phyloP scores from a whole-genome alignment of 306 rosid genomes.

The Cajanus cajan region DNA sequence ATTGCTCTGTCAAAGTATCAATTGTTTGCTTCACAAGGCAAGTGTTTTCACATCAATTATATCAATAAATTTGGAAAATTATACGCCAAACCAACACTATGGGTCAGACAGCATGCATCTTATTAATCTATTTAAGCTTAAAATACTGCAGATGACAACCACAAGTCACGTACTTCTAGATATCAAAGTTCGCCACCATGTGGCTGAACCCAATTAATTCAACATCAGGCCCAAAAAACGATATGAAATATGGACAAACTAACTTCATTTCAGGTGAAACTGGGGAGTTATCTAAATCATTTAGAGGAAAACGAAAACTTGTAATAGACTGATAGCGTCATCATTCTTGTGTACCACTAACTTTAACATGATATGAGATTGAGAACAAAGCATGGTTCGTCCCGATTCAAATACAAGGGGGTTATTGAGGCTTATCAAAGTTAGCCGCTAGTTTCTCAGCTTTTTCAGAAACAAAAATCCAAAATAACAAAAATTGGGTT shows the following conservation, averaged over 20 bases:
- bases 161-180: neutral
- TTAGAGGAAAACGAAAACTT: neutral
- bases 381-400: conserved; percentile 37
- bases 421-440: conserved; percentile 59
- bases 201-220: neutral
- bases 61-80: neutral
- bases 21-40: neutral
- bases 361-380: conserved; percentile 33
- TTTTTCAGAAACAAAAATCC: conserved; percentile 31
- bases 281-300: neutral
- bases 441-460: conserved; percentile 47
- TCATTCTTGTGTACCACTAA: conserved; percentile 30
- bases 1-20: neutral
- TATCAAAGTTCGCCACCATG: neutral
- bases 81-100: neutral
- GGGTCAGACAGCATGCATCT: neutral
- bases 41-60: neutral
- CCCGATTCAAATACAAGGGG: conserved; percentile 55
- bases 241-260: neutral
- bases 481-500: conserved; percentile 39
- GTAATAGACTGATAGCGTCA: conserved; percentile 15
- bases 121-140: too few relatives aligned
- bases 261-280: neutral
- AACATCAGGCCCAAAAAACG: neutral
- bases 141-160: neutral